Percentiles rank a stretch among this genome's conserved stretches.
Conservation (phyloP, 148 eudicot species). For the Diospyros lotus region DNA sequence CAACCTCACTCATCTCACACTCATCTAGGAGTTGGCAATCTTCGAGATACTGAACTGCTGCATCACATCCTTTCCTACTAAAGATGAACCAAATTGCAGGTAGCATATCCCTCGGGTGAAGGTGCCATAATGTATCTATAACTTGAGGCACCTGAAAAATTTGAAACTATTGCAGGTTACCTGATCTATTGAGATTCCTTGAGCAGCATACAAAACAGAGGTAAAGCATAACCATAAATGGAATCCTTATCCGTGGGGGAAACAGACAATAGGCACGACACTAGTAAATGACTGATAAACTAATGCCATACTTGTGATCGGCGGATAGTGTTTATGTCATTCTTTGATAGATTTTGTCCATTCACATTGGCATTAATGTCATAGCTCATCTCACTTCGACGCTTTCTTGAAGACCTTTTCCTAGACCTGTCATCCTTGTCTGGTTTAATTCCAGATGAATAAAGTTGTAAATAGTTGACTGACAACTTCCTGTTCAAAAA, state of each 20-base stretch:
- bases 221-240: not conserved
- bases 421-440: conserved; percentile 59
- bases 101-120: conserved; percentile 78
- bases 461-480: conserved; percentile 52
- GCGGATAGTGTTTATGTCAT: conserved; percentile 66
- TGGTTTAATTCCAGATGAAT: conserved; percentile 46
- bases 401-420: conserved; percentile 63
- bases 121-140: conserved; percentile 80
- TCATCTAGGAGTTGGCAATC: conserved; percentile 76
- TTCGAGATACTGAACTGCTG: conserved; percentile 91
- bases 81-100: conserved; percentile 99
- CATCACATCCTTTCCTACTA: conserved; percentile 99
- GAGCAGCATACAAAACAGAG: not conserved
- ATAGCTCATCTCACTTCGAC: conserved; percentile 36
- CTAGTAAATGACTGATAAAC: conserved; percentile 10
- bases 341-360: conserved; percentile 55
- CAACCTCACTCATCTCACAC: conserved; percentile 82
- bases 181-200: conserved; percentile 11
- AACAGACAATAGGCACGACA: conserved; percentile 5
- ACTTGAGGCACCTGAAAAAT: conserved; percentile 80
- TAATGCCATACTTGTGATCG: conserved; percentile 75
- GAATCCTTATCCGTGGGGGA: not conserved
- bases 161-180: conserved; percentile 4
- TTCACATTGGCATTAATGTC: conserved; percentile 31
- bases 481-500: conserved; percentile 68